phyloP scores from a whole-genome alignment of 768 basidiomycete species.

The Lentinus tigrinus region DNA sequence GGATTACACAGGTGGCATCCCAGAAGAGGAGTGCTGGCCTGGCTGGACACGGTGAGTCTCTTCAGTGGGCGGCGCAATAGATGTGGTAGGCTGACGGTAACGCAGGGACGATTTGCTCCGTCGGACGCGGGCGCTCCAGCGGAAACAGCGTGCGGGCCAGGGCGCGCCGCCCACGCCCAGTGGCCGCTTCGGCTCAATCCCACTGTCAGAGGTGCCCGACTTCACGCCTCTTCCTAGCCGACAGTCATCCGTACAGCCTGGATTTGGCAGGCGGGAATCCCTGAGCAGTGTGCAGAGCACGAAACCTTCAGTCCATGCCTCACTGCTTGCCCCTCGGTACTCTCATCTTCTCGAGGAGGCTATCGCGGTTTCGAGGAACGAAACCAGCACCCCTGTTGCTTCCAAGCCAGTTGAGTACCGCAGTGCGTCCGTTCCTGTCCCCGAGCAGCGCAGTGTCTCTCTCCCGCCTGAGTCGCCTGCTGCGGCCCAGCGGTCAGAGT shows the following conservation, averaged over 20 bases:
- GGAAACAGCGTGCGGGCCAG: conserved; percentile 57
- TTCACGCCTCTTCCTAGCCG: conserved; percentile 45
- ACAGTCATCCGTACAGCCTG: conserved; percentile 18
- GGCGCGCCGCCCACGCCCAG: conserved; percentile 56
- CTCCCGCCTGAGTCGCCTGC: neutral
- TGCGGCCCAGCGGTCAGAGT: neutral
- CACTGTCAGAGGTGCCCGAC: conserved; percentile 41
- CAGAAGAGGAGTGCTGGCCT: conserved; percentile 25
- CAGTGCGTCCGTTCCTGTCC: conserved; percentile 5
- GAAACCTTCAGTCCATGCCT: conserved; percentile 34
- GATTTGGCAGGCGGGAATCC: conserved; percentile 25
- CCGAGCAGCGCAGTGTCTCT: neutral
- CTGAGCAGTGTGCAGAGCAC: conserved; percentile 28
- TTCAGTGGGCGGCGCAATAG: neutral
- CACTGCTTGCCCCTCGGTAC: conserved; percentile 54
- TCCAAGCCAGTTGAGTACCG: conserved; percentile 12
- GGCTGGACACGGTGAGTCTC: conserved; percentile 57
- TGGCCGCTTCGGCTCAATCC: conserved; percentile 27
- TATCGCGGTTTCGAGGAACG: conserved; percentile 31
- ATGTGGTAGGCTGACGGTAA: neutral
- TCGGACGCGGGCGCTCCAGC: conserved; percentile 54
- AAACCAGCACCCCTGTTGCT: neutral
- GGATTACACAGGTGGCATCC: conserved; percentile 43
- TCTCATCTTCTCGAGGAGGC: conserved; percentile 60
- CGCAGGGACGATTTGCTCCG: conserved; percentile 50